Percentiles rank a stretch among this genome's conserved stretches.
phyloP scores from a whole-genome alignment of 208 protist genomes.

The Acanthamoeba sp. region DNA sequence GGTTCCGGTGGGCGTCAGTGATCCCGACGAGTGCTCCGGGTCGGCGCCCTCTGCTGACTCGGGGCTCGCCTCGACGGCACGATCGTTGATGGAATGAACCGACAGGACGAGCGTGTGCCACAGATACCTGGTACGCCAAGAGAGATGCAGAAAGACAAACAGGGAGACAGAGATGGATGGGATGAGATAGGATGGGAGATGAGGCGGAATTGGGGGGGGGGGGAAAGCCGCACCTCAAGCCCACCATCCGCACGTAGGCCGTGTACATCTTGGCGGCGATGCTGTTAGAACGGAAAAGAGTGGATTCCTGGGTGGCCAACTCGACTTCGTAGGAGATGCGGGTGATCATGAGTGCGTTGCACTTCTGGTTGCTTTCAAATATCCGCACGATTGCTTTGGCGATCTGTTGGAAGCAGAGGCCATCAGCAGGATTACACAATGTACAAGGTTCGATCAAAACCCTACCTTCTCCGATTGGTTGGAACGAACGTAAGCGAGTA shows the following conservation, averaged over 20 bases:
- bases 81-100: conserved; percentile 49
- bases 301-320: not conserved
- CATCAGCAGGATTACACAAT: not conserved
- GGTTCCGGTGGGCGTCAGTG: not conserved
- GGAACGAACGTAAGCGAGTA: not conserved
- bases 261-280: conserved; percentile 72
- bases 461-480: conserved; percentile 13
- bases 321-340: conserved; percentile 41
- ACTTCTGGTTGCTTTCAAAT: conserved; percentile 45
- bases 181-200: no score
- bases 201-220: no score
- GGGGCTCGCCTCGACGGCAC: not conserved
- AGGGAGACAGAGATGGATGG: no score
- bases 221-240: no score
- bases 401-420: not conserved
- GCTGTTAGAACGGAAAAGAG: conserved; percentile 73
- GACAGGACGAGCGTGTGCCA: conserved; percentile 64
- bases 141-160: no score
- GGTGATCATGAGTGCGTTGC: not conserved
- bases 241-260: conserved; percentile 59
- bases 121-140: conserved; percentile 62
- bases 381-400: conserved; percentile 11
- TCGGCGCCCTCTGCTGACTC: not conserved
- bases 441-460: no score
- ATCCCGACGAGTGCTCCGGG: not conserved